Evolutionary conservation across 192 early-diverging fungal genomes (phyloP), one percentile per base, ranked within the genome.

Genomic region (Umbelopsis vinacea): DNA sequence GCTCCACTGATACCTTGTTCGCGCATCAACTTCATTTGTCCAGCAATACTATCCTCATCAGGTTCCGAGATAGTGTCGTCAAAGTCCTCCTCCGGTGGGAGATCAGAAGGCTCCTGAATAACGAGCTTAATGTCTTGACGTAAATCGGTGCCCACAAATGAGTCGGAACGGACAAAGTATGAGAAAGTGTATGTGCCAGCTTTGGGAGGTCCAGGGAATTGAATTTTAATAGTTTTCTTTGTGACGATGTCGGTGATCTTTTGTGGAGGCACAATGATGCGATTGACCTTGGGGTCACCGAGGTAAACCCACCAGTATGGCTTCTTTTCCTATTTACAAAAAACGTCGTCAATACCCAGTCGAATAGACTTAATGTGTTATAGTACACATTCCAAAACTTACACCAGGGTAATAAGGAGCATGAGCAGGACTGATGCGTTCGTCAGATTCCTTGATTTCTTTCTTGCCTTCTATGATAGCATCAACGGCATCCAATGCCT

Each of bases 1-100:
- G 85, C 84, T n/a, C 81, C 83, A 14, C 82, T 75, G 67, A 87
- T 55, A 43, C 85, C 87, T 82, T 94, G 91, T 76, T 90, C 91
- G 38, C 91, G 88, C 87, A 96, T 88, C 83, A 93, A 77, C 45
- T 93, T 90, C 95, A 98, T 96, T 83, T 97, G 96, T 9, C 95
- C 97, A 24, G 96, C 96, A 76, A 98, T 91, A 40, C 92, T 92
- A 80, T 97, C 95, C 63, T 96, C 95, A 66, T 97, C 97, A 38
- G 96, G 96, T 73, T 98, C 97, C 19, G 94, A 95, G 67, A 98
- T 98, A 67, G 95, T 93, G 75, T 97, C 96, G 46, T 97, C 95
- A 6, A 90, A 68, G 66, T 95, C 92, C 6, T 90, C 83, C 68
- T 89, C 88, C n/a, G 87, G 76, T 33, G 95, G 92, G 38, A 93